These are phyloP conservation scores for Wickerhamiella siamensis DNA, from an alignment of 805 yeast genomes.

Conservation along the genomic window DNA sequence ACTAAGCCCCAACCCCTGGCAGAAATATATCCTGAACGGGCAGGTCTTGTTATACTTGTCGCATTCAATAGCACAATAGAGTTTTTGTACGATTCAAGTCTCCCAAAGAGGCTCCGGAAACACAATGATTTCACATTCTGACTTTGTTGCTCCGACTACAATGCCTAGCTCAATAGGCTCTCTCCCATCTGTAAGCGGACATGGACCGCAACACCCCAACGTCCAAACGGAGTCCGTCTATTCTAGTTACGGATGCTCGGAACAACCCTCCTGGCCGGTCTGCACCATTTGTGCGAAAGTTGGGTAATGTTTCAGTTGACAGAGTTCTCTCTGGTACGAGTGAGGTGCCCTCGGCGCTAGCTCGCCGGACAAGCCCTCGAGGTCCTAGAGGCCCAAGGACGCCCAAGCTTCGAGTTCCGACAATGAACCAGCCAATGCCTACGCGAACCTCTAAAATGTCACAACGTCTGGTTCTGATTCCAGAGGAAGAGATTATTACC, in stretches of 20 bases:
- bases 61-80: too few species aligned
- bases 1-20: too few species aligned
- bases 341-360: conserved; percentile 75
- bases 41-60: too few species aligned
- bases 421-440: conserved; percentile 16
- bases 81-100: too few species aligned
- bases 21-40: too few species aligned
- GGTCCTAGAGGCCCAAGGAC: too few species aligned
- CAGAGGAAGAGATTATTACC: conserved; percentile 28
- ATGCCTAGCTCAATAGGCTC: too few species aligned
- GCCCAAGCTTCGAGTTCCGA: conserved; percentile 1
- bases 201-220: conserved; percentile 31
- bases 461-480: conserved; percentile 72
- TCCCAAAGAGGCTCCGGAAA: too few species aligned
- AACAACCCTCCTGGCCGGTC: conserved; percentile 31
- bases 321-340: conserved; percentile 62
- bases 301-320: conserved; percentile 70
- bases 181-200: too few species aligned
- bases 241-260: conserved; percentile 81
- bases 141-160: too few species aligned
- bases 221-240: conserved; percentile 83
- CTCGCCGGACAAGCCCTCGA: conserved; percentile 26
- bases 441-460: conserved; percentile 67
- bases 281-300: conserved; percentile 40
- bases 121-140: too few species aligned